phyloP scores from a whole-genome alignment of 106 monocot species.

The Allium cepa region DNA sequence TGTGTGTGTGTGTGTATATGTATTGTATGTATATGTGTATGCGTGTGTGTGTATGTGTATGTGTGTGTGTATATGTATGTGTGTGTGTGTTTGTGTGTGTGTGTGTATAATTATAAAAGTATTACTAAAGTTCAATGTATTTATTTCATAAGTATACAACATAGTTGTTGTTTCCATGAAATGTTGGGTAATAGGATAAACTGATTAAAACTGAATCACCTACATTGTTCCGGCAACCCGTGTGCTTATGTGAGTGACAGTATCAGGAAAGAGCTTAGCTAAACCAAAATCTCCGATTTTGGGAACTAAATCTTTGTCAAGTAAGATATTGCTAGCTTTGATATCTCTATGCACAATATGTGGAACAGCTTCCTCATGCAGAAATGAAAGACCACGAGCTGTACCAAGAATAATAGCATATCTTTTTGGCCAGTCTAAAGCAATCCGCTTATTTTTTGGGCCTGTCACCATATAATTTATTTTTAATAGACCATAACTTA shows the following conservation, averaged over 20 bases:
- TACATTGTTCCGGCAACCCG: constrained; percentile 50
- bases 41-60: too few relatives aligned
- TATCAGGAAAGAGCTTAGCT: constrained; percentile 55
- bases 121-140: too few relatives aligned
- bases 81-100: too few relatives aligned
- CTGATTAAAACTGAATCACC: constrained; percentile 2
- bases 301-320: constrained; percentile 30
- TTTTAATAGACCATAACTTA: too few relatives aligned
- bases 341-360: constrained; percentile 50
- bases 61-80: too few relatives aligned
- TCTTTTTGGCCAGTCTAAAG: constrained; percentile 36
- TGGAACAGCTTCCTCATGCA: constrained; percentile 47
- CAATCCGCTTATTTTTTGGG: constrained; percentile 15
- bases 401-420: constrained; percentile 40
- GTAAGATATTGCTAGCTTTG: constrained; percentile 55
- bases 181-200: background rate
- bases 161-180: too few relatives aligned
- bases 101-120: too few relatives aligned
- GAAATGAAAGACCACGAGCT: constrained; percentile 39
- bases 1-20: too few relatives aligned
- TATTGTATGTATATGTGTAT: too few relatives aligned
- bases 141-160: too few relatives aligned
- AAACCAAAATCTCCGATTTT: constrained; percentile 60
- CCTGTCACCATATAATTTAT: constrained; percentile 16
- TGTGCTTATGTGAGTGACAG: constrained; percentile 49